These are phyloP conservation scores for Ganoderma resinaceum DNA, from an alignment of 1,284 basidiomycete species.

Conservation along the genomic window DNA sequence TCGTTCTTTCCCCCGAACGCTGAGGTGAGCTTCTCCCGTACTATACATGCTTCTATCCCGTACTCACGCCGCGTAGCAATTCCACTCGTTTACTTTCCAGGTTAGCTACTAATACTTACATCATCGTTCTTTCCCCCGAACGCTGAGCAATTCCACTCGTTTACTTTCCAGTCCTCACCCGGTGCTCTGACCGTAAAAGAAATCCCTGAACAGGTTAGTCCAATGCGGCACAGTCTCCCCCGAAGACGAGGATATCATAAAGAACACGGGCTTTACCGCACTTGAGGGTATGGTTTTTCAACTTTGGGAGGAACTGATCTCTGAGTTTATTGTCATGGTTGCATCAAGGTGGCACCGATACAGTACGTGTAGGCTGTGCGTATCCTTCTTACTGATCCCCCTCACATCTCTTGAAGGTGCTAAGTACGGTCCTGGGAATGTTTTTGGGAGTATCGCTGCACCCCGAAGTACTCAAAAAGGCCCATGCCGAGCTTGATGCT, in stretches of 20 bases:
- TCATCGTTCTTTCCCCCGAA: not conserved
- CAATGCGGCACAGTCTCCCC: not conserved
- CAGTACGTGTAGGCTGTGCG: conserved; percentile 3
- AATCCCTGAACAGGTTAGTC: too few relatives aligned
- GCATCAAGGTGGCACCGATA: conserved; percentile 21
- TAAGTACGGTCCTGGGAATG: conserved; percentile 19
- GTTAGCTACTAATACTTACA: not conserved
- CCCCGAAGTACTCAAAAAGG: conserved; percentile 36
- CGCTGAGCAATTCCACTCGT: not conserved
- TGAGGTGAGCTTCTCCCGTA: not conserved
- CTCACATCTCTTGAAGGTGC: conserved; percentile 31
- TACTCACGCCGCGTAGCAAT: not conserved
- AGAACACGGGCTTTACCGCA: conserved; percentile 10
- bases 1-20: not conserved
- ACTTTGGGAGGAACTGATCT: conserved; percentile 9
- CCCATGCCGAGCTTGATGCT: conserved; percentile 41
- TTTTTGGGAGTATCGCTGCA: conserved; percentile 30
- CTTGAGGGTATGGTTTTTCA: conserved; percentile 13
- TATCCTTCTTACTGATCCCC: not conserved
- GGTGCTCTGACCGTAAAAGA: not conserved
- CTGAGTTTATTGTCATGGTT: not conserved
- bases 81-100: not conserved
- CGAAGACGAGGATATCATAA: conserved; percentile 5
- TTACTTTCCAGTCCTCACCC: not conserved
- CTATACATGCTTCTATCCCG: not conserved